Conservation (phyloP, 2,329 filamentous ascomycete species). For the Elsinoe australis region DNA sequence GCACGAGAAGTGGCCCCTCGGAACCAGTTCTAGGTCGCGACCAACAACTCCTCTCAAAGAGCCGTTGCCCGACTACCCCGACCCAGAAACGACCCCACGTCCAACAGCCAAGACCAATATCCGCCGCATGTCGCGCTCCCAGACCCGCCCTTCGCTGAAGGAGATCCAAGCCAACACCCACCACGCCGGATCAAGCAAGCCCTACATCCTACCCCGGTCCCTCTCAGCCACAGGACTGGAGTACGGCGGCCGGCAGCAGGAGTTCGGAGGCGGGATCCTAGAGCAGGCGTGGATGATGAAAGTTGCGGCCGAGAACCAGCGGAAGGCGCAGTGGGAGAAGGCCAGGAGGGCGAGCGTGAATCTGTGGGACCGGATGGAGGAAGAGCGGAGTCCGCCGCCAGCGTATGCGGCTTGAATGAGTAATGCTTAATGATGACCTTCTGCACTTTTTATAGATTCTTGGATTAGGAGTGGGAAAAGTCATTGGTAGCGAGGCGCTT, state of each 20-base stretch:
- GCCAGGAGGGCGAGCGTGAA: slow-evolving; percentile 25
- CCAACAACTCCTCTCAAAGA: slow-evolving; percentile 14
- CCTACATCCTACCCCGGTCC: slow-evolving; percentile 21
- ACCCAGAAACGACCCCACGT: slow-evolving; percentile 29
- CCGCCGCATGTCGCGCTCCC: slow-evolving; percentile 13
- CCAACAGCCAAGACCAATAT: slow-evolving; percentile 13
- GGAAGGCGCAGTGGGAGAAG: slow-evolving; percentile 83
- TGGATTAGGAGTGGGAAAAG: too few relatives aligned
- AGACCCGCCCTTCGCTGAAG: slow-evolving; percentile 11
- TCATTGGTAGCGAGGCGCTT: neutral
- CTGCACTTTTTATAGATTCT: too few relatives aligned
- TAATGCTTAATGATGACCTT: slow-evolving; percentile 1
- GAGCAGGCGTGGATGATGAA: slow-evolving; percentile 85
- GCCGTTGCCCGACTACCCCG: slow-evolving; percentile 28
- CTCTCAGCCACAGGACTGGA: slow-evolving; percentile 17
- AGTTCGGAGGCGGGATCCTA: slow-evolving; percentile 47
- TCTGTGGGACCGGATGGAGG: slow-evolving; percentile 21
- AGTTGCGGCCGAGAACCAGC: slow-evolving; percentile 86
- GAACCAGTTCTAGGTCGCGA: slow-evolving; percentile 2
- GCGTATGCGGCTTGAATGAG: slow-evolving; percentile 30
- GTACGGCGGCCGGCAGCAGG: slow-evolving; percentile 6
- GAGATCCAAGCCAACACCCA: slow-evolving; percentile 12
- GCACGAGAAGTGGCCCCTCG: slow-evolving; percentile 16
- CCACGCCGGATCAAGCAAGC: slow-evolving; percentile 15
- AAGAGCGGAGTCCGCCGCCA: slow-evolving; percentile 27